Evolutionary conservation across 2,329 filamentous ascomycete genomes (phyloP).

Genomic region (Seiridium cupressi): DNA sequence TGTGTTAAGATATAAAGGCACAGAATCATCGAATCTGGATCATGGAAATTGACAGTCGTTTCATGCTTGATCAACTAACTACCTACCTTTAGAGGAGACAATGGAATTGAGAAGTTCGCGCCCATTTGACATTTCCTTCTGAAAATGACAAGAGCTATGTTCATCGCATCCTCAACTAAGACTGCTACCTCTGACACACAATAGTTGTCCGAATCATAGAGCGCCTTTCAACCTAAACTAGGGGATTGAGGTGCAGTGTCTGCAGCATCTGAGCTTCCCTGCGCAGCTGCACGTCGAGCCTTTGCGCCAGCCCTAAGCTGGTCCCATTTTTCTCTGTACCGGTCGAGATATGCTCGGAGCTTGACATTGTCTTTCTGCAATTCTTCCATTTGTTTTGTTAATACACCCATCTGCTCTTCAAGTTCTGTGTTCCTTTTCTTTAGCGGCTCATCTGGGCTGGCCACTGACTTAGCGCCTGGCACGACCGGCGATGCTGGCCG

Average conservation of each 20-base stretch:
- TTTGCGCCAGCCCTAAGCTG: slow-evolving; percentile 60
- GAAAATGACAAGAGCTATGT: background rate
- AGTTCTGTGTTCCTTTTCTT: slow-evolving; percentile 58
- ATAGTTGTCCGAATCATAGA: no score
- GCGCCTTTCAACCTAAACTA: background rate
- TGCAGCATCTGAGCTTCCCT: slow-evolving; percentile 11
- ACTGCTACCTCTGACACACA: no score
- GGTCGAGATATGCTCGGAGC: slow-evolving; percentile 53
- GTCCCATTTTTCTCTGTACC: slow-evolving; percentile 62
- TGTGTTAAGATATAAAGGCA: no score
- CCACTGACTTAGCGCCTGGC: slow-evolving; percentile 25
- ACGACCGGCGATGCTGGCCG: slow-evolving; percentile 53
- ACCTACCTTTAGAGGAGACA: no score
- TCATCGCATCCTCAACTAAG: background rate
- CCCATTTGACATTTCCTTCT: no score
- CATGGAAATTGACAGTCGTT: no score
- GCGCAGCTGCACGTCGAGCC: slow-evolving; percentile 37
- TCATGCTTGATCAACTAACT: no score
- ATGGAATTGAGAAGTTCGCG: no score
- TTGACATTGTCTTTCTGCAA: slow-evolving; percentile 62
- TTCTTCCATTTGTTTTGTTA: slow-evolving; percentile 60
- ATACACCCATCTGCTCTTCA: slow-evolving; percentile 61
- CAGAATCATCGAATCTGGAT: no score
- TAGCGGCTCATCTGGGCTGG: slow-evolving; percentile 40
- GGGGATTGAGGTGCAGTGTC: slow-evolving; percentile 5